Base-by-base conservation (phyloP, 2,329 filamentous ascomycete genomes). In the Lasiodiplodia hormozganensis region DNA sequence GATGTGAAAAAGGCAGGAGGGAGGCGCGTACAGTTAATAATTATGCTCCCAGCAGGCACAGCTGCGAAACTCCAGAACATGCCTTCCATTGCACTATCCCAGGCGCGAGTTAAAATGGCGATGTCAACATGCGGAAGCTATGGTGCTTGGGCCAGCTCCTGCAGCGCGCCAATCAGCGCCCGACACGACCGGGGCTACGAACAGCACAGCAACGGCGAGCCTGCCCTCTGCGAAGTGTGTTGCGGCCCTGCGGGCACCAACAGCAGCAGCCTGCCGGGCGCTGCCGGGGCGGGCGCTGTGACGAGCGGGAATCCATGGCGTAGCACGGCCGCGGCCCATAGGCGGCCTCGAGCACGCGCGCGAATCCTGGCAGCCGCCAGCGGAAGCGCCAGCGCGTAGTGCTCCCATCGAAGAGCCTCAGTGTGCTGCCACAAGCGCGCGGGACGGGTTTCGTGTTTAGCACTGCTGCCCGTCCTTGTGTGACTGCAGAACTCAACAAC, bases 211-310 rank as follows among this genome's bases (percentile, higher is more conserved):
- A 58, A 21, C 53, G 21, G 43, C 40, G 43, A 25, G 54, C 23
- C 38, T 36, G 43, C 64, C 14, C 21, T 23, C 52, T 40, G 49
- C 31, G n/a, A 51, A 58, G 53, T 58, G 38, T 40, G 36, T 58
- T 64, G 60, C 60, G 60, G 60, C 60, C 60, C 60, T 51, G 60
- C 60, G 43, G 60, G 60, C 65, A 67, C 53, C 64, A 57, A 58
- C 54, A 58, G 53, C 47, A 54, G 36, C 18, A 21, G 52, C 7
- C n/a, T 14, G 23, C 53, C 53, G 53, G 54, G 34, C 65, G 65
- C 49, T 25, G 54, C 54, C 38, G 53, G 25, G 16, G 52, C 25
- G 52, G 54, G 25, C 38, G 40, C 47, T 23, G 56, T 38, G 53
- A 52, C 18, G 47, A 14, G 52, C 51, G 31, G n/a, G 43, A 47